A percentile compares a stretch with the other conserved stretches of the same genome.
Conservation (phyloP, 2,329 filamentous ascomycete species). For the Westerdykella sp. region DNA sequence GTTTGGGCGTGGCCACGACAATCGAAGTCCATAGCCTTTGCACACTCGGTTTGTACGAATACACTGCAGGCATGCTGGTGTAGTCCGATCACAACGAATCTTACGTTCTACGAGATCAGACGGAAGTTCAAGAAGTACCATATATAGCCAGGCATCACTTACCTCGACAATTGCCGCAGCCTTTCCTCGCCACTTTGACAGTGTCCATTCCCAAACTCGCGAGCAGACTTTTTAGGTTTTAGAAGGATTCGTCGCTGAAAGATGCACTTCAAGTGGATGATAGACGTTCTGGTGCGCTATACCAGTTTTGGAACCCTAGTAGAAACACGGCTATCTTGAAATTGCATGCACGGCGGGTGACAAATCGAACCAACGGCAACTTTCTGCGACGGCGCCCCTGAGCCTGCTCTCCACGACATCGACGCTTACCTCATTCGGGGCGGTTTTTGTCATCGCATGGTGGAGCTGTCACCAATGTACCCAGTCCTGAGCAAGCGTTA, state of each 20-base stretch:
- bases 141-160: neutral
- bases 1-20: constrained; percentile 2
- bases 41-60: neutral
- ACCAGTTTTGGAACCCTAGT: too few species aligned
- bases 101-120: constrained; percentile 1
- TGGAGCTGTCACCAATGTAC: too few species aligned
- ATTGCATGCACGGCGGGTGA: neutral
- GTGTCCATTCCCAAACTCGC: neutral
- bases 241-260: too few species aligned
- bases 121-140: neutral
- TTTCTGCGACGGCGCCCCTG: neutral
- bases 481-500: too few species aligned
- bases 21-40: constrained; percentile 3
- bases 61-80: constrained; percentile 1
- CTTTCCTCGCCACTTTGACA: constrained; percentile 1
- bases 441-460: too few species aligned
- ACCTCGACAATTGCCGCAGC: constrained; percentile 4
- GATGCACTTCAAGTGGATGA: too few species aligned
- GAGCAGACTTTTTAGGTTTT: too few species aligned
- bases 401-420: neutral
- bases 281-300: too few species aligned
- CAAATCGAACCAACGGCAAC: neutral
- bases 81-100: constrained; percentile 2
- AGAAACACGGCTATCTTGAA: too few species aligned
- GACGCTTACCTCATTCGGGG: too few species aligned